These are phyloP conservation scores for Polyplosphaeria fusca DNA, from an alignment of 495 filamentous ascomycete species.

Conservation along the genomic window DNA sequence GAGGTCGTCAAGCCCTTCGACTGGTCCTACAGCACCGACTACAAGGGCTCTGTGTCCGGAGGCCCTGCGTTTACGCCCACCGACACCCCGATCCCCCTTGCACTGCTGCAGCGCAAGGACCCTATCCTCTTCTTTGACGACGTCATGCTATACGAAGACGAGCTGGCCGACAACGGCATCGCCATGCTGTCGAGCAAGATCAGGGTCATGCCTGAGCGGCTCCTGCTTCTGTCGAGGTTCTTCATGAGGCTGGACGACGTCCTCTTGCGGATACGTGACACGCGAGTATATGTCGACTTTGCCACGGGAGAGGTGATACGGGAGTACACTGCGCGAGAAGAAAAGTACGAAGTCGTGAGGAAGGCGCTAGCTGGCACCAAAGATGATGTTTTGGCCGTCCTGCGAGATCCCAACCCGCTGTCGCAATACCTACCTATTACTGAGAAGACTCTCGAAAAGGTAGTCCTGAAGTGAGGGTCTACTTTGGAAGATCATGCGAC, in stretches of 20 bases:
- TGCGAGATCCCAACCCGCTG: slow-evolving; percentile 81
- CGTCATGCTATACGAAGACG: slow-evolving; percentile 92
- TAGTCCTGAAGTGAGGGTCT: slow-evolving; percentile 33
- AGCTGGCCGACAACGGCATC: slow-evolving; percentile 96
- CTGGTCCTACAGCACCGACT: slow-evolving; percentile 92
- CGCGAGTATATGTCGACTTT: slow-evolving; percentile 90
- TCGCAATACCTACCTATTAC: slow-evolving; percentile 69
- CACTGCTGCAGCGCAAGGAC: slow-evolving; percentile 77
- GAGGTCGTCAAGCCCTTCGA: slow-evolving; percentile 94
- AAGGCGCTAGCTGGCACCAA: slow-evolving; percentile 66
- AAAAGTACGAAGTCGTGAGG: slow-evolving; percentile 71
- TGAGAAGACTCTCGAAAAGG: slow-evolving; percentile 53
- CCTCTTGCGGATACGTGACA: slow-evolving; percentile 80
- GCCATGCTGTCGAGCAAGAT: slow-evolving; percentile 82
- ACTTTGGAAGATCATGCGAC: no score
- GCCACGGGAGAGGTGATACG: slow-evolving; percentile 72
- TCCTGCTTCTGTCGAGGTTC: slow-evolving; percentile 81
- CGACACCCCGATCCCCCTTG: slow-evolving; percentile 69
- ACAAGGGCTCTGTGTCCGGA: slow-evolving; percentile 60
- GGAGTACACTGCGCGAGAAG: slow-evolving; percentile 83
- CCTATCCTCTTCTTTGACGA: slow-evolving; percentile 95
- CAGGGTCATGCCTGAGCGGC: slow-evolving; percentile 81
- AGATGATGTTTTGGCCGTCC: slow-evolving; percentile 70
- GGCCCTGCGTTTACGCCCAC: slow-evolving; percentile 50
- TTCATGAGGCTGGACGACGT: slow-evolving; percentile 94